Evolutionary conservation across 2,329 filamentous ascomycete species (phyloP), one percentile per base, ranked within the genome.

Genomic region (Hypoxylon rubiginosum): DNA sequence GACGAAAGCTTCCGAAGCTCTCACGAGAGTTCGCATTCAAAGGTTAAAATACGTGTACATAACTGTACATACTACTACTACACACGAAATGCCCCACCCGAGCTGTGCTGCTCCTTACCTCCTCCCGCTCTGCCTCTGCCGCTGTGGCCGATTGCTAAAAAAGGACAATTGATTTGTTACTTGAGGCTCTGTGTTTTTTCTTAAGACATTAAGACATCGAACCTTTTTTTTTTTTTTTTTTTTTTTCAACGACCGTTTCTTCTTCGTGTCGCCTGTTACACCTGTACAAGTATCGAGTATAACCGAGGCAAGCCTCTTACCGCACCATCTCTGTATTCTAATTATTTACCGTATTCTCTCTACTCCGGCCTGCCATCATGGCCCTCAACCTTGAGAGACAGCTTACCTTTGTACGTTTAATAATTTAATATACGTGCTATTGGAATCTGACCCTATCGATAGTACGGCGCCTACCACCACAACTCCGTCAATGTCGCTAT

Each of bases 381-480:
- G 87, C 88, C 72, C 86, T 96, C 75, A 90, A 94, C 75, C 86
- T 96, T 56, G 92, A 96, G 82, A 91, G 89, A 78, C 92, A 95
- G 77, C 85, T 96, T 74, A 88, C 88, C 80, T 94, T 94, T 81
- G 92, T 96, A 88, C 79, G 91, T 80, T 72, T 53, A 15, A 19
- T 39, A 2, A 13, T 9, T 17, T 17, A 30, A n/a, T 28, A 21
- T 28, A 13, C 63, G 17, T 39, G 21, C 24, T 39, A 26, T 43
- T 26, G 13, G 30, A 51, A 6, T 39, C 62, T 62, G 34, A 63
- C 49, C 49, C 51, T 67, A 46, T 62, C 48, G 48, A 60, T 62
- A 96, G 92, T 96, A 96, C 83, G 92, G 92, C 78, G 87, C 91
- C 64, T 95, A 96, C 77, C 92, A 96, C 80, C 89, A 92, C 76